Evolutionary conservation across 768 basidiomycete genomes (phyloP).

Genomic region (Lentinula edodes): DNA sequence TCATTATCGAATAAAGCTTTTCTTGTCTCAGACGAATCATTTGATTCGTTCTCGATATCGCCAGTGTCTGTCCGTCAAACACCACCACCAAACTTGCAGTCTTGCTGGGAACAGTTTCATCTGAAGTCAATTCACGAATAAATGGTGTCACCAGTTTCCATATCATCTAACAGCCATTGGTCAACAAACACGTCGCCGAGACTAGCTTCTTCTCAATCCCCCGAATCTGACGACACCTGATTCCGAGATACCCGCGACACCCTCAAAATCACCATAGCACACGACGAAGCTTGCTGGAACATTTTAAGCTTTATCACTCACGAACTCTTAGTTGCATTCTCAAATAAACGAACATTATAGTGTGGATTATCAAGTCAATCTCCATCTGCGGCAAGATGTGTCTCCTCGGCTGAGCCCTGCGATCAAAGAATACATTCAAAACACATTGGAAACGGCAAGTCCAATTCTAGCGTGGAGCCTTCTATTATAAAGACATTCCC

Average conservation of each 20-base stretch:
- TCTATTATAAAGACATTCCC: too few species aligned
- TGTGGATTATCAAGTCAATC: slow-evolving; percentile 9
- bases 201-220: background rate
- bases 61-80: background rate
- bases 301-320: background rate
- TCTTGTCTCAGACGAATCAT: background rate
- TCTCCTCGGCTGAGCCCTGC: slow-evolving; percentile 18
- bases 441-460: slow-evolving; percentile 13
- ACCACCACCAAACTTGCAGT: background rate
- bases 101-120: background rate
- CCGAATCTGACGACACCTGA: background rate
- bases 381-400: slow-evolving; percentile 12
- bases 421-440: slow-evolving; percentile 20
- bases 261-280: slow-evolving; percentile 3
- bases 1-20: background rate
- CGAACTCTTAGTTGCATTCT: background rate
- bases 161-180: background rate
- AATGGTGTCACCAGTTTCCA: background rate
- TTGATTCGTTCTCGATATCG: background rate
- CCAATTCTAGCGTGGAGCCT: too few species aligned
- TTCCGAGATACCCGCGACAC: background rate
- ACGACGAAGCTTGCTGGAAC: slow-evolving; percentile 4
- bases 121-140: background rate
- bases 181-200: background rate
- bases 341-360: background rate